Base-by-base conservation (phyloP, 2,329 filamentous ascomycete genomes). In the Lecanicillium sp. region DNA sequence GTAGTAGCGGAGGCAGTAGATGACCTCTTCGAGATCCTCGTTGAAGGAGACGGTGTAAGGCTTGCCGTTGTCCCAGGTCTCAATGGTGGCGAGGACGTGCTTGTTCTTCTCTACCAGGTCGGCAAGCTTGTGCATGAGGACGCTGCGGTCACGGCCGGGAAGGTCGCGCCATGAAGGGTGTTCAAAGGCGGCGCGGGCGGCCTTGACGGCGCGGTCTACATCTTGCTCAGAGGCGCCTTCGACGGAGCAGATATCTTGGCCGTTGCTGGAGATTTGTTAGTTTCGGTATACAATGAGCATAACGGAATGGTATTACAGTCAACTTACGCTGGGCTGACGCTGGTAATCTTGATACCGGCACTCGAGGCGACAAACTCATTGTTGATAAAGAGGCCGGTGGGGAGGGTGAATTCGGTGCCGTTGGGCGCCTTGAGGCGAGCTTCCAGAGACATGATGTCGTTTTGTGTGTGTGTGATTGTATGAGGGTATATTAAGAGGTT, bases 41-140 rank as follows among this genome's bases (percentile, higher is more conserved):
- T 68, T 70, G n/a, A 80, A 53, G 0, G 84, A 68, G 11, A 80
- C 78, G 2, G 61, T 58, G 57, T 83, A 86, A 2, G 83, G 79
- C 42, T 60, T 59, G 56, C 83, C 85, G 49, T 88, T 89, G 53
- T 92, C 85, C 84, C 84, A 90, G 0, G 86, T 85, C 61, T 94
- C 85, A 6, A 71, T 57, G 2, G 67, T 68, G 5, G 67, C 66
- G 4, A 71, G 52, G 0, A 50, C 39, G 28, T 67, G 64, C 19
- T 67, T 69, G 53, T 90, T 68, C 53, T 78, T 57, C 45, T 85
- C 79, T 16, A 88, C 65, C 18, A 92, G 65, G 36, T 83, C 73
- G 9, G 82, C 79, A 12, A 92, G 73, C 54, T 80, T 84, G 56
- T 70, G 71, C 68, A 92, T 73, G 38, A 90, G 58, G 25, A 70